A percentile compares a stretch with the other conserved stretches of the same genome.
Conservation (phyloP, 805 yeast genomes). For the Groenewaldozyma tartarivorans region DNA sequence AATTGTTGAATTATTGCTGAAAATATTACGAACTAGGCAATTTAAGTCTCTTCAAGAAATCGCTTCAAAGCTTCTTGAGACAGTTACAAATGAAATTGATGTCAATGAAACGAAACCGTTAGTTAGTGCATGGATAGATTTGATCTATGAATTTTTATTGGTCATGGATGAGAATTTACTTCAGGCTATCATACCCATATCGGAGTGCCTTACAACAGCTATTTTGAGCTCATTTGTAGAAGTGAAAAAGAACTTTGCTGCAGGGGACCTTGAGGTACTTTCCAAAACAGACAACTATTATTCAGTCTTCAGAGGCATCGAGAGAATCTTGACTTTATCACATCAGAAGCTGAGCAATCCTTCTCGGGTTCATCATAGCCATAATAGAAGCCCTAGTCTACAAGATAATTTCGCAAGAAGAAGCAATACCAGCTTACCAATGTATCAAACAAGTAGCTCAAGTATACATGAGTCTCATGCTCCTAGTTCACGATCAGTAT, state of each 20-base stretch:
- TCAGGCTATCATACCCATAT: slow-evolving; percentile 45
- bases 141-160: slow-evolving; percentile 43
- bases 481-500: not conserved
- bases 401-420: not conserved
- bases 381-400: too few species aligned
- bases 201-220: slow-evolving; percentile 35
- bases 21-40: not conserved
- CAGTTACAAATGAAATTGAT: not conserved
- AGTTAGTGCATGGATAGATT: slow-evolving; percentile 38
- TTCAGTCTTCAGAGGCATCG: slow-evolving; percentile 46
- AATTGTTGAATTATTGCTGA: not conserved
- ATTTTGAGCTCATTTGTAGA: not conserved
- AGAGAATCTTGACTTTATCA: slow-evolving; percentile 50
- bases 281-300: slow-evolving; percentile 35
- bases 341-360: slow-evolving; percentile 29
- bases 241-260: not conserved
- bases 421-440: too few species aligned
- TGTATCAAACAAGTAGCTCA: not conserved
- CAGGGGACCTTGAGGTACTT: not conserved
- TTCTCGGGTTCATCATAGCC: not conserved
- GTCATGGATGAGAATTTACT: slow-evolving; percentile 45
- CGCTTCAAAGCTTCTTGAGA: not conserved
- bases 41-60: not conserved
- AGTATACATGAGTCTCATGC: not conserved
- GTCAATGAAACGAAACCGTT: slow-evolving; percentile 24